A percentile compares a stretch with the other conserved stretches of the same genome.
Evolutionary conservation across 192 early-diverging fungal species (phyloP).

Genomic region (Podochytrium sp.): DNA sequence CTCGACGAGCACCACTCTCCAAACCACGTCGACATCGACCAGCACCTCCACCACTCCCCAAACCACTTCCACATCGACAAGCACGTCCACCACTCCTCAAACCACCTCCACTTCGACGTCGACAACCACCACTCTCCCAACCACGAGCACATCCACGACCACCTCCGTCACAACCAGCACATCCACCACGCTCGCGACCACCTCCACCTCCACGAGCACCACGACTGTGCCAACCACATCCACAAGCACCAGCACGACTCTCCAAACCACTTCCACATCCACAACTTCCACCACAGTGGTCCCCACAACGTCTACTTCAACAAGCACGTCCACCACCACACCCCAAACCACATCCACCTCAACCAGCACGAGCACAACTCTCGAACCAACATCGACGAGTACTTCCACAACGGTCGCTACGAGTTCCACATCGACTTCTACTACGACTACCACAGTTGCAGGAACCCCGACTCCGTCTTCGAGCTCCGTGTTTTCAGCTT

Average conservation of each 20-base stretch:
- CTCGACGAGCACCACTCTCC: not conserved
- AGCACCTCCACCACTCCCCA: not conserved
- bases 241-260: not conserved
- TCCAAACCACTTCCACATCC: not conserved
- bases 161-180: not conserved
- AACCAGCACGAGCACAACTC: too few relatives aligned
- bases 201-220: too few relatives aligned
- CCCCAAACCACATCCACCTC: too few relatives aligned
- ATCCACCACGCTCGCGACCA: not conserved
- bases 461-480: not conserved
- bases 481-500: not conserved
- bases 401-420: too few relatives aligned
- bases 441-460: too few relatives aligned
- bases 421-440: not conserved
- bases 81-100: too few relatives aligned
- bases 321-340: too few relatives aligned
- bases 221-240: too few relatives aligned
- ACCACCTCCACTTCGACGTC: too few relatives aligned
- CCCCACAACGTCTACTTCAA: too few relatives aligned
- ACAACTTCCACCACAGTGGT: too few relatives aligned
- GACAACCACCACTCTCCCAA: not conserved
- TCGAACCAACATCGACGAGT: too few relatives aligned
- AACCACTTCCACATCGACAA: not conserved
- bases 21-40: conserved; percentile 6
- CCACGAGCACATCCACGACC: not conserved